phyloP scores from a whole-genome alignment of 2,329 filamentous ascomycete genomes.

The Cladophialophora exuberans region DNA sequence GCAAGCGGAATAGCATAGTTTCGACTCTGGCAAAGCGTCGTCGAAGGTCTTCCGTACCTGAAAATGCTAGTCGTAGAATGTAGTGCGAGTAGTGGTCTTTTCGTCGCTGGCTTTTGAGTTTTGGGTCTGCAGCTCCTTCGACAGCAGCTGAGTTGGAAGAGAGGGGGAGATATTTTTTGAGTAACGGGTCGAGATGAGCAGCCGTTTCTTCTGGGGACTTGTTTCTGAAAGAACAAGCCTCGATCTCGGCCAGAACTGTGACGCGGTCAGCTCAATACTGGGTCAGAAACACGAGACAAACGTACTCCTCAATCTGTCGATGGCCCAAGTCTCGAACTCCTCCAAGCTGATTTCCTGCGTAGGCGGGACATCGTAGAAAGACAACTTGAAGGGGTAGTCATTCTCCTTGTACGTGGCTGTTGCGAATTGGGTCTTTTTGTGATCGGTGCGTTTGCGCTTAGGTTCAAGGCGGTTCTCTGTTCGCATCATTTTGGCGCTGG shows the following conservation, averaged over 20 bases:
- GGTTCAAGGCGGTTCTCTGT: slow-evolving; percentile 53
- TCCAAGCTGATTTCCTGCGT: slow-evolving; percentile 94
- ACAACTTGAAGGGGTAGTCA: slow-evolving; percentile 82
- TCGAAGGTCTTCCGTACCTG: slow-evolving; percentile 86
- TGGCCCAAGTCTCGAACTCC: slow-evolving; percentile 98
- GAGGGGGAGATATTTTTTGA: slow-evolving; percentile 85
- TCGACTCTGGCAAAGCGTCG: slow-evolving; percentile 85
- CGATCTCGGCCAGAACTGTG: slow-evolving; percentile 58
- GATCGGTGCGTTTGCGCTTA: slow-evolving; percentile 78
- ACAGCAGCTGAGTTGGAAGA: slow-evolving; percentile 71
- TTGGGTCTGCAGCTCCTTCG: slow-evolving; percentile 51
- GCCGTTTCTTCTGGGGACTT: slow-evolving; percentile 79
- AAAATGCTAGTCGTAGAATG: slow-evolving; percentile 90
- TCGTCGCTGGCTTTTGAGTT: slow-evolving; percentile 72
- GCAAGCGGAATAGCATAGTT: slow-evolving; percentile 82
- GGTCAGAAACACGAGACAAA: not conserved
- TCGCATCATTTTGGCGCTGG: slow-evolving; percentile 44
- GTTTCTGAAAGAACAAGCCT: slow-evolving; percentile 95
- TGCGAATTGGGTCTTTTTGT: slow-evolving; percentile 86
- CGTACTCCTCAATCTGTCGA: slow-evolving; percentile 80
- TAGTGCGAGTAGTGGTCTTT: slow-evolving; percentile 99
- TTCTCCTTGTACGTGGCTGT: slow-evolving; percentile 74
- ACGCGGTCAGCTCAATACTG: slow-evolving; percentile 14
- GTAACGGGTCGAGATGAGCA: slow-evolving; percentile 78
- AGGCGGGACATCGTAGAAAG: slow-evolving; percentile 86